phyloP scores from a whole-genome alignment of 2,329 filamentous ascomycete genomes.

The Clonostachys byssicola region DNA sequence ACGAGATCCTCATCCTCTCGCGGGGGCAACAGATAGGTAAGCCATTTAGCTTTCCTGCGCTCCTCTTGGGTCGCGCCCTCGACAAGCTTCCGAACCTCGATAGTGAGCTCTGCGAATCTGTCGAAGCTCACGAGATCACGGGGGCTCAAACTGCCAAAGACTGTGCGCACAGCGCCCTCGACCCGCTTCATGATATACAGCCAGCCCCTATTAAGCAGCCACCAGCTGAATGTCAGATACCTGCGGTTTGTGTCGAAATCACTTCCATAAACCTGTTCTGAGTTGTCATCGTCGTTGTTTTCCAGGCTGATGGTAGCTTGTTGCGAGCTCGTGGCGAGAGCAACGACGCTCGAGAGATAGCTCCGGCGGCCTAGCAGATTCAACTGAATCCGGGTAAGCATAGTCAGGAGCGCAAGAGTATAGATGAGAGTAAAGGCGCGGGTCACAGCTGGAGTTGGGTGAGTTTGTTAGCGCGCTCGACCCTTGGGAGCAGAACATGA shows the following conservation, averaged over 20 bases:
- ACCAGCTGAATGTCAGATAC: slow-evolving; percentile 97
- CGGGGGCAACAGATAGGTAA: slow-evolving; percentile 78
- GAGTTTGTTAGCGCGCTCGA: not conserved
- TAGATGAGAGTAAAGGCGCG: slow-evolving; percentile 90
- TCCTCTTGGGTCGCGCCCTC: slow-evolving; percentile 57
- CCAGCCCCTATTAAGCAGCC: slow-evolving; percentile 90
- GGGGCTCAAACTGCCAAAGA: slow-evolving; percentile 85
- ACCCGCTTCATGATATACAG: slow-evolving; percentile 77
- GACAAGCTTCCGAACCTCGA: slow-evolving; percentile 79
- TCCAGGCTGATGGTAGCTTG: slow-evolving; percentile 82
- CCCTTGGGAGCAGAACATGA: not conserved
- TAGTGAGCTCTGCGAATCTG: slow-evolving; percentile 72
- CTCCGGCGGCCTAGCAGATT: slow-evolving; percentile 94
- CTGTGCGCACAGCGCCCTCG: slow-evolving; percentile 78
- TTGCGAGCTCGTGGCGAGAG: slow-evolving; percentile 72
- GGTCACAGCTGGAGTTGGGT: slow-evolving; percentile 64
- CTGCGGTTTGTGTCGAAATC: slow-evolving; percentile 95
- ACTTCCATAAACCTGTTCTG: slow-evolving; percentile 78
- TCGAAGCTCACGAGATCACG: slow-evolving; percentile 83
- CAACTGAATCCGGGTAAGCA: slow-evolving; percentile 92
- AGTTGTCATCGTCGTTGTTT: slow-evolving; percentile 86
- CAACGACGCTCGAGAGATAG: slow-evolving; percentile 93
- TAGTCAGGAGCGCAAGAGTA: slow-evolving; percentile 80
- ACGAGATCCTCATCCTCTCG: slow-evolving; percentile 76
- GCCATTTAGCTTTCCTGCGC: slow-evolving; percentile 59